These are phyloP conservation scores for Fusarium sp. DNA, from an alignment of 2,329 filamentous ascomycete genomes.

Conservation along the genomic window DNA sequence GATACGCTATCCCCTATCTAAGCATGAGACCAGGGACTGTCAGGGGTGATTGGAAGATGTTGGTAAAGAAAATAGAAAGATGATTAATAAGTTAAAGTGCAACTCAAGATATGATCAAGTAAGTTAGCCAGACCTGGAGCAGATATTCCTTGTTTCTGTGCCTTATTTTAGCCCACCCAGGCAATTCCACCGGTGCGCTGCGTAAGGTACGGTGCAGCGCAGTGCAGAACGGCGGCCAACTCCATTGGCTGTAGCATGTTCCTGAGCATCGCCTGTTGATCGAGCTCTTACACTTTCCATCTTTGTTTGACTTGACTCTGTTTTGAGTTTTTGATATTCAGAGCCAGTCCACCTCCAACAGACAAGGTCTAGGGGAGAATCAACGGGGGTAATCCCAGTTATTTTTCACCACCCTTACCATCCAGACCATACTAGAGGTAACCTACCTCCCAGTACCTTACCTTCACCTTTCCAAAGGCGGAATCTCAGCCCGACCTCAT, in stretches of 20 bases:
- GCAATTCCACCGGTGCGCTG: constrained; percentile 10
- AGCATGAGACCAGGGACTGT: constrained; percentile 38
- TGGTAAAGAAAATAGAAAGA: constrained; percentile 16
- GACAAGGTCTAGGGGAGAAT: constrained; percentile 32
- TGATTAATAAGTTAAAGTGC: not conserved
- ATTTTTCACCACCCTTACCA: constrained; percentile 36
- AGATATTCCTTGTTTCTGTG: constrained; percentile 23
- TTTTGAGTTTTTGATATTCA: constrained; percentile 40
- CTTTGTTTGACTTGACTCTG: constrained; percentile 36
- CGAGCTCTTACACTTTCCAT: constrained; percentile 26
- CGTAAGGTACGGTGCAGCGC: constrained; percentile 17
- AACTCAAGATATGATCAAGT: constrained; percentile 14
- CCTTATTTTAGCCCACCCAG: constrained; percentile 14
- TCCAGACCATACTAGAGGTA: constrained; percentile 3
- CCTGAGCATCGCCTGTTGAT: constrained; percentile 32
- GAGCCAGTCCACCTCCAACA: constrained; percentile 22
- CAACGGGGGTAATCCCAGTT: constrained; percentile 47
- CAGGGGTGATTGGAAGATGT: constrained; percentile 36
- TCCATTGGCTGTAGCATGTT: constrained; percentile 36
- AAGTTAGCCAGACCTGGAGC: constrained; percentile 1
- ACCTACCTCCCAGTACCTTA: not conserved
- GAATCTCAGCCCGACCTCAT: constrained; percentile 40
- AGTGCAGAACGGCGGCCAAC: not conserved
- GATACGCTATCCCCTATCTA: constrained; percentile 43
- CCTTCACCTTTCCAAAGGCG: constrained; percentile 39